These are phyloP conservation scores for Pyricularia sp. DNA, from an alignment of 2,329 filamentous ascomycete species.

Conservation along the genomic window DNA sequence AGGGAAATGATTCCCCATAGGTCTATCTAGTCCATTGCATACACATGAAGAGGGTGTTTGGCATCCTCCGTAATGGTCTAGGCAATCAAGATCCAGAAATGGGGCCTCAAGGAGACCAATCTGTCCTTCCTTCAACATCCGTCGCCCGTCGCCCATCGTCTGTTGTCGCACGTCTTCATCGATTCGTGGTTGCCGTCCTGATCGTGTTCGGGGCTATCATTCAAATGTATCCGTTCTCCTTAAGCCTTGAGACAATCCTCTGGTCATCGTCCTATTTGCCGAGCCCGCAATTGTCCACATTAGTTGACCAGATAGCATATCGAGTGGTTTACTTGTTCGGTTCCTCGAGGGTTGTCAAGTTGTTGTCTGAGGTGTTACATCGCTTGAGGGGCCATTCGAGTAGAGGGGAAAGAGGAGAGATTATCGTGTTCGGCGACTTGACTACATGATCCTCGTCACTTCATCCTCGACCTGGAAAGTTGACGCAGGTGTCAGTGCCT, in stretches of 20 bases:
- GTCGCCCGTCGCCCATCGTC: background rate
- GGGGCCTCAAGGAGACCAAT: background rate
- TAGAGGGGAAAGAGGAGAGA: conserved; percentile 2
- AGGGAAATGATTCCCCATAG: background rate
- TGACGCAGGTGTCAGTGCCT: background rate
- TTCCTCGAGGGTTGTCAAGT: background rate
- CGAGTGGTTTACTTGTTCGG: background rate
- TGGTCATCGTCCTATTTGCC: background rate
- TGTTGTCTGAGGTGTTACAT: background rate
- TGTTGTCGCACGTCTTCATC: background rate
- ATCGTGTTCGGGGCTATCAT: background rate
- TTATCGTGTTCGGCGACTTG: background rate
- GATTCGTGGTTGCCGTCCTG: background rate
- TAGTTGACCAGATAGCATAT: background rate
- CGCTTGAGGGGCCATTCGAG: background rate
- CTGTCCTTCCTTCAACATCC: background rate
- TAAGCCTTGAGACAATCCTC: background rate
- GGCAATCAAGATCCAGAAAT: background rate
- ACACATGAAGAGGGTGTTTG: conserved; percentile 4
- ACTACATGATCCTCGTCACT: conserved; percentile 78
- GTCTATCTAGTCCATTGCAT: conserved; percentile 4
- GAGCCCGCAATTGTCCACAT: background rate
- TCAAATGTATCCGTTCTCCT: conserved; percentile 1
- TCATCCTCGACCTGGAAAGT: conserved; percentile 68
- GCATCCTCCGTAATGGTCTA: conserved; percentile 5